Evolutionary conservation across 2,329 filamentous ascomycete species (phyloP), one percentile per base, ranked within the genome.

Genomic region (Eurotiales sp.): DNA sequence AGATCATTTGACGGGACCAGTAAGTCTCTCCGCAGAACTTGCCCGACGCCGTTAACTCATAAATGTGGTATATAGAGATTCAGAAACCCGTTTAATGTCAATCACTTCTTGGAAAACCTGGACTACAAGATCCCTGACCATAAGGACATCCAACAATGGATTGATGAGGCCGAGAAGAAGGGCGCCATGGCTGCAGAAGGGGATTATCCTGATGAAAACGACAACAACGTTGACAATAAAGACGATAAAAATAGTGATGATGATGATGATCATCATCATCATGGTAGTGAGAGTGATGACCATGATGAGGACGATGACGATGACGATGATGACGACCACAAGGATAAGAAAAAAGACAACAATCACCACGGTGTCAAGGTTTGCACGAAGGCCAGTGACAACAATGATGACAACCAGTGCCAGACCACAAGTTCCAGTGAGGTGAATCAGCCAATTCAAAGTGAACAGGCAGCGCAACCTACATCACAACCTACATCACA

Each of bases 41-140:
- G 23, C 2, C 11, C 15, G 6, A 30, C 14, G 32, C 12, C 2
- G 15, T 45, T n/a, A 27, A 45, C 3, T 42, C 25, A 27, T 39
- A 36, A 11, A 53, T 17, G 5, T n/a, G 12, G 25, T 39, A 17
- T 17, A 32, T 14, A 54, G 46, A 42, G 52, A 17, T 51, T 50
- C 21, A 51, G 19, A 46, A 47, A 51, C 7, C 52, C 52, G 3
- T 54, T 46, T 34, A 42, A 54, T 40, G 48, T 54, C 8, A 34
- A 32, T 27, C 8, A 41, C 14, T 54, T 46, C 36, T 36, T 54
- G 12, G 40, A 25, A 22, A 19, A 43, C 14, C 11, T 54, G 29
- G 52, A 54, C 21, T 42, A 46, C 27, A 46, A 50, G 22, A 47
- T 54, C 15, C 52, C 52, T 8, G 22, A 51, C 15, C 46, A 54